Evolutionary conservation across 495 filamentous ascomycete species (phyloP), one percentile per base, ranked within the genome.

Genomic region (Aspergillus affinis): DNA sequence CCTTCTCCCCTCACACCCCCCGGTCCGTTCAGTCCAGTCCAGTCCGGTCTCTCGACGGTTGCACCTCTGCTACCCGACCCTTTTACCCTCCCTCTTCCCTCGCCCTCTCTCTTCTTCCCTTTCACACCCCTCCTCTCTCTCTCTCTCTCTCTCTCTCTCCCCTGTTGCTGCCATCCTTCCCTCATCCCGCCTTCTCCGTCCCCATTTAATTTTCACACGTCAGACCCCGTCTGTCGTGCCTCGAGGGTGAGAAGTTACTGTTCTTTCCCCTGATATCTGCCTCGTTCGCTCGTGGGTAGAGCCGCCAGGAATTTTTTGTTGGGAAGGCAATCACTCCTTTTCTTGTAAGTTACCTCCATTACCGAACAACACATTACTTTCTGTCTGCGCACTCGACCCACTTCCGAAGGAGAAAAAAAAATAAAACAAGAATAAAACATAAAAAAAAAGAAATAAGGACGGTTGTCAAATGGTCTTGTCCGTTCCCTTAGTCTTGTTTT

Each of bases 211-310:
- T 63, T 49, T 51, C 60, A 51, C 66, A 64, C 64, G 63, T 53
- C 67, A 58, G 61, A 64, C 62, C 60, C 36, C 23, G 60, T 66
- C 64, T 62, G 60, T 60, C 62, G 67, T 67, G 60, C 51, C 51
- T 62, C 50, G 36, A 63, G 66, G 64, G 54, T 59, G 59, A 65
- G 59, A 66, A 60, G 54, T 51, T 46, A 52, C 41, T 59, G 26
- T 58, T 57, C 45, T 21, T 9, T 53, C 58, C 57, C 51, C 60
- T 27, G n/a, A 19, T 13, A 55, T 64, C 69, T 72, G 72, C 71
- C 72, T 76, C 71, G 73, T 76, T 75, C 54, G 68, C 69, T 77
- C 69, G 74, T 74, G 72, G 72, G 73, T 74, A 72, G 65, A 68
- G 45, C 49, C 51, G 47, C 48, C 36, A 51, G 53, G 61, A 56